phyloP scores from a whole-genome alignment of 1,284 basidiomycete genomes.

The Papiliotrema nemorosa region DNA sequence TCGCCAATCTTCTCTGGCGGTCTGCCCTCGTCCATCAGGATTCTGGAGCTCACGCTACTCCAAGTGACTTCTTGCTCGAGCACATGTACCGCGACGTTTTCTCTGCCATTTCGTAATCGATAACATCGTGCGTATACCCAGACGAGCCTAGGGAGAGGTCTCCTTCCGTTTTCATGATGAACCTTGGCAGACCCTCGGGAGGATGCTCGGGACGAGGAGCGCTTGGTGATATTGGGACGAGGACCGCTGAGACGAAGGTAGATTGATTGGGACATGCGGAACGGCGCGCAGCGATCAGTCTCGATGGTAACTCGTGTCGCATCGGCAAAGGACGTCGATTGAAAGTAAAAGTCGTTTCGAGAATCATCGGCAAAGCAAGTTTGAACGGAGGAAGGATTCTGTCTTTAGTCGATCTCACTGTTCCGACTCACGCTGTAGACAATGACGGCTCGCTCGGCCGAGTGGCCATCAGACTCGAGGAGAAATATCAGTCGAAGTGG shows the following conservation, averaged over 20 bases:
- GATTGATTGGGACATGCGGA: no score
- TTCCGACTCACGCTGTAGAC: slow-evolving; percentile 29
- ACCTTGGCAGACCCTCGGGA: no score
- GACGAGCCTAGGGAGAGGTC: slow-evolving; percentile 2
- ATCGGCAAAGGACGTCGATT: background rate
- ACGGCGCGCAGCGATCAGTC: no score
- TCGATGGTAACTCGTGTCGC: no score
- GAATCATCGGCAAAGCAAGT: slow-evolving; percentile 23
- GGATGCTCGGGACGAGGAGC: background rate
- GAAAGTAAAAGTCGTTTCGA: slow-evolving; percentile 8
- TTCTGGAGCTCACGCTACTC: background rate
- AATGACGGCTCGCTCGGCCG: slow-evolving; percentile 21
- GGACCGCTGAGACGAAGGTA: no score
- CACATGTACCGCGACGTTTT: slow-evolving; percentile 2
- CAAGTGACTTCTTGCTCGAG: background rate
- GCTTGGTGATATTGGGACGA: no score
- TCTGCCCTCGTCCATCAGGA: slow-evolving; percentile 8
- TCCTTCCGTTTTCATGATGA: no score
- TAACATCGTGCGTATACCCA: background rate
- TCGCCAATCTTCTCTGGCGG: slow-evolving; percentile 8
- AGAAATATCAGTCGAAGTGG: slow-evolving; percentile 20
- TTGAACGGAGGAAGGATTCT: slow-evolving; percentile 17
- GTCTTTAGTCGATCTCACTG: background rate
- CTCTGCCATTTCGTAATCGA: background rate
- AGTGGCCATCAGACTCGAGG: slow-evolving; percentile 11